These are phyloP conservation scores for Coemansia sp. DNA, from an alignment of 192 early-diverging fungal genomes.

Conservation along the genomic window DNA sequence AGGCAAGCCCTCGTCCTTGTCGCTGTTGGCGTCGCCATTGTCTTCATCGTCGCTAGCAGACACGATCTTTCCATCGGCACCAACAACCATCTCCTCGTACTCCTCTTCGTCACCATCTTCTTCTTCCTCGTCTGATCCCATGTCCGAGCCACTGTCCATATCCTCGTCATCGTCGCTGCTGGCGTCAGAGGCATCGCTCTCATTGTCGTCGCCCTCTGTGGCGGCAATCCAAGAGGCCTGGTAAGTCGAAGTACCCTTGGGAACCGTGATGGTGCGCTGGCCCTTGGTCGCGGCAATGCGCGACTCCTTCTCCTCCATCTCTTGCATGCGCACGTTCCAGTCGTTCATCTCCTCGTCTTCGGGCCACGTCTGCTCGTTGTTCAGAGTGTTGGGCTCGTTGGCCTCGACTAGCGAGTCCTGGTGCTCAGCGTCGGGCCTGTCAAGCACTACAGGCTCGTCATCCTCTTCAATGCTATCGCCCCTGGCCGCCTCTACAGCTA, in stretches of 20 bases:
- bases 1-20: constrained; percentile 34
- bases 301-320: constrained; percentile 45
- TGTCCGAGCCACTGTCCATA: constrained; percentile 54
- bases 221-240: constrained; percentile 95
- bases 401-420: constrained; percentile 85
- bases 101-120: constrained; percentile 31
- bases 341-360: constrained; percentile 91
- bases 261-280: constrained; percentile 72
- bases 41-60: not conserved
- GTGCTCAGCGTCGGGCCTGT: constrained; percentile 66
- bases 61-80: constrained; percentile 13
- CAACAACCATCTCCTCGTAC: constrained; percentile 34
- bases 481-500: constrained; percentile 31
- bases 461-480: constrained; percentile 51
- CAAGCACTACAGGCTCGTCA: constrained; percentile 58
- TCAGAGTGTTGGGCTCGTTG: constrained; percentile 86
- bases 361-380: constrained; percentile 98
- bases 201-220: constrained; percentile 59
- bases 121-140: constrained; percentile 25
- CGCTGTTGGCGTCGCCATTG: constrained; percentile 24
- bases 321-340: constrained; percentile 63
- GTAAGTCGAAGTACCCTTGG: constrained; percentile 95
- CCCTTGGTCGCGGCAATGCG: constrained; percentile 10
- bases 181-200: constrained; percentile 59
- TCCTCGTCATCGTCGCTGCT: constrained; percentile 37